Conservation (phyloP, 768 basidiomycete species). For the Leccinum incarnatum region DNA sequence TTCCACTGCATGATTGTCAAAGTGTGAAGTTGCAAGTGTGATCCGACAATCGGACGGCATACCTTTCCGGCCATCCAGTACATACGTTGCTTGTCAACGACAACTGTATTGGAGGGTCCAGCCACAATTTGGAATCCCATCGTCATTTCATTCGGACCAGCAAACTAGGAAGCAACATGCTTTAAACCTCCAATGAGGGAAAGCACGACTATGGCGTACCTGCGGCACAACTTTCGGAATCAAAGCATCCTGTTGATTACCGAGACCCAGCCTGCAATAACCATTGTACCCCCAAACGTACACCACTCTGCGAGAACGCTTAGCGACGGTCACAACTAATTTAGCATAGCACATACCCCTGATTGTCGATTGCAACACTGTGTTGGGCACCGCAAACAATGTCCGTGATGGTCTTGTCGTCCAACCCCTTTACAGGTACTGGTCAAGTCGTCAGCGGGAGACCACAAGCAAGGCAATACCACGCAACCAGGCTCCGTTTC, state of each 20-base stretch:
- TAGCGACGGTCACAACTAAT: constrained; percentile 2
- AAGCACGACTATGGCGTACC: constrained; percentile 34
- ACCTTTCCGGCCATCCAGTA: constrained; percentile 86
- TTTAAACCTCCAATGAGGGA: neutral
- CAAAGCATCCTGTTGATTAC: constrained; percentile 78
- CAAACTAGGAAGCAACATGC: constrained; percentile 48
- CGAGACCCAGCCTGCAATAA: constrained; percentile 87
- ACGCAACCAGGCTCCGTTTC: constrained; percentile 64
- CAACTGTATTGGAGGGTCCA: constrained; percentile 82
- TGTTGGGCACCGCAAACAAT: constrained; percentile 90
- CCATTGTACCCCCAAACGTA: constrained; percentile 90
- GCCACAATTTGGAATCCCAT: constrained; percentile 65
- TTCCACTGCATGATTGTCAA: constrained; percentile 67
- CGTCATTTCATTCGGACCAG: constrained; percentile 62
- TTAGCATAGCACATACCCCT: constrained; percentile 49
- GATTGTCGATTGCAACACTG: constrained; percentile 72
- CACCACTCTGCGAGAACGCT: constrained; percentile 48
- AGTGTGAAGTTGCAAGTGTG: neutral
- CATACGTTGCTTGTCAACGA: constrained; percentile 83
- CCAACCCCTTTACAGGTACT: constrained; percentile 77
- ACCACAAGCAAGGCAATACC: constrained; percentile 1
- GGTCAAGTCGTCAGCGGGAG: constrained; percentile 10
- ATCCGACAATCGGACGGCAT: constrained; percentile 10
- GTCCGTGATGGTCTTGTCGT: constrained; percentile 73
- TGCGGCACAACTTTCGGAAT: constrained; percentile 83